Conservation (phyloP, 2,329 filamentous ascomycete genomes). For the Cephalotrichum gorgonifer region DNA sequence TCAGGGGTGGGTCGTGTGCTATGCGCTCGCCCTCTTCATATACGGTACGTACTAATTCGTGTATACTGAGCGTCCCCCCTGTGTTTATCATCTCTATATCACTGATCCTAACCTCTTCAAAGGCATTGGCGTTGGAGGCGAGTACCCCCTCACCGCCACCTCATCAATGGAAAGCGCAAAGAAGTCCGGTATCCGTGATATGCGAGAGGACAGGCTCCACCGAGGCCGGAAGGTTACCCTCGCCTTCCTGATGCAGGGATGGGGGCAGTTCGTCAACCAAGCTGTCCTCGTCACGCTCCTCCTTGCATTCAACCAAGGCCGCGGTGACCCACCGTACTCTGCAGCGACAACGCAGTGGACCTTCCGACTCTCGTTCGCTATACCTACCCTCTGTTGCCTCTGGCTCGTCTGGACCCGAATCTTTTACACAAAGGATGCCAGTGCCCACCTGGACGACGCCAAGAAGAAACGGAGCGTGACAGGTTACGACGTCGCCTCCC, state of each 20-base stretch:
- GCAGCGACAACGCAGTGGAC: constrained; percentile 73
- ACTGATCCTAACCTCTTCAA: background rate
- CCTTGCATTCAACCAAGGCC: constrained; percentile 64
- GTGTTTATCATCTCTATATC: background rate
- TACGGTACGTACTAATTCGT: constrained; percentile 25
- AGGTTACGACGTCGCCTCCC: constrained; percentile 81
- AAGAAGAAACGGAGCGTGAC: constrained; percentile 86
- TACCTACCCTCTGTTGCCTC: constrained; percentile 80
- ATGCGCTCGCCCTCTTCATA: constrained; percentile 89
- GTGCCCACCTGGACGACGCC: constrained; percentile 67
- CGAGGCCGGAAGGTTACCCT: constrained; percentile 91
- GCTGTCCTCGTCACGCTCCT: constrained; percentile 76
- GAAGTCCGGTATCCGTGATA: constrained; percentile 74
- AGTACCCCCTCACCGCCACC: constrained; percentile 95
- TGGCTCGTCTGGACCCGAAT: constrained; percentile 95
- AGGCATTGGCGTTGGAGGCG: constrained; percentile 58
- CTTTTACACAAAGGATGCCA: constrained; percentile 85
- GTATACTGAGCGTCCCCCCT: too few relatives aligned
- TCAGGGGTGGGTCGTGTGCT: constrained; percentile 95
- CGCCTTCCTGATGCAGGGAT: constrained; percentile 96
- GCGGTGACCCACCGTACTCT: constrained; percentile 67
- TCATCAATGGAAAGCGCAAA: constrained; percentile 88
- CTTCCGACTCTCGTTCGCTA: constrained; percentile 84
- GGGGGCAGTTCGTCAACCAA: constrained; percentile 95
- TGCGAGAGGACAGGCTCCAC: constrained; percentile 85